Evolutionary conservation across 805 yeast species (phyloP).

Genomic region (Teunomyces barrocoloradensis): DNA sequence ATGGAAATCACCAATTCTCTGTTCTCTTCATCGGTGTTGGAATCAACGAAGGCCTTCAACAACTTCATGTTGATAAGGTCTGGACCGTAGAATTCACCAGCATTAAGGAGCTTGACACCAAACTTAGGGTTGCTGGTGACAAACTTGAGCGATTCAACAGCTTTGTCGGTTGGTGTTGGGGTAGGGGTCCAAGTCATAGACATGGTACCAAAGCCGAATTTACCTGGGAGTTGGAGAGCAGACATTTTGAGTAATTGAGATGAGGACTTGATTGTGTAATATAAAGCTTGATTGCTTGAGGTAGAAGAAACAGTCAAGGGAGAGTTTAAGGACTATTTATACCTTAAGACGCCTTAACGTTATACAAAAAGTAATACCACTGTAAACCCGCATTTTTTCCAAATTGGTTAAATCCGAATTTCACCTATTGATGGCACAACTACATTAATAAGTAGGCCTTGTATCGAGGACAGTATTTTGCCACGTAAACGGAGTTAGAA

Average conservation of each 20-base stretch:
- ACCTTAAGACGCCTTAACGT: not conserved
- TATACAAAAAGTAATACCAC: not conserved
- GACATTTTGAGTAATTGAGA: not conserved
- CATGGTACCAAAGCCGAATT: slow-evolving; percentile 78
- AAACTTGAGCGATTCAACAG: slow-evolving; percentile 50
- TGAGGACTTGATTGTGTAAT: not conserved
- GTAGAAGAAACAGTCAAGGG: not conserved
- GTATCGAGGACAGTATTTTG: too few relatives aligned
- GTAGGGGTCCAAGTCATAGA: slow-evolving; percentile 66
- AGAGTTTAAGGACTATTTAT: not conserved
- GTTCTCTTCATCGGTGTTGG: slow-evolving; percentile 52
- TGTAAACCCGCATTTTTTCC: not conserved
- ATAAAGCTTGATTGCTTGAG: not conserved
- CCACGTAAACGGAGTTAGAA: too few relatives aligned
- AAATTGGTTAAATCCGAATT: not conserved
- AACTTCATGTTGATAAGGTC: slow-evolving; percentile 52
- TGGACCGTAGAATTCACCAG: slow-evolving; percentile 76
- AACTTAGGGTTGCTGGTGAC: slow-evolving; percentile 43
- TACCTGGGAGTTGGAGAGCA: slow-evolving; percentile 17
- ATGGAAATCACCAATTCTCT: slow-evolving; percentile 56
- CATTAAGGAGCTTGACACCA: slow-evolving; percentile 58
- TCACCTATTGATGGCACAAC: not conserved
- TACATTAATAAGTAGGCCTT: too few relatives aligned
- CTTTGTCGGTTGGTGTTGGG: slow-evolving; percentile 53
- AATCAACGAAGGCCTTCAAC: slow-evolving; percentile 55